Evolutionary conservation across 352 stramenopile genomes (phyloP), one percentile per base, ranked within the genome.

Genomic region (Peronospora belbahrii): DNA sequence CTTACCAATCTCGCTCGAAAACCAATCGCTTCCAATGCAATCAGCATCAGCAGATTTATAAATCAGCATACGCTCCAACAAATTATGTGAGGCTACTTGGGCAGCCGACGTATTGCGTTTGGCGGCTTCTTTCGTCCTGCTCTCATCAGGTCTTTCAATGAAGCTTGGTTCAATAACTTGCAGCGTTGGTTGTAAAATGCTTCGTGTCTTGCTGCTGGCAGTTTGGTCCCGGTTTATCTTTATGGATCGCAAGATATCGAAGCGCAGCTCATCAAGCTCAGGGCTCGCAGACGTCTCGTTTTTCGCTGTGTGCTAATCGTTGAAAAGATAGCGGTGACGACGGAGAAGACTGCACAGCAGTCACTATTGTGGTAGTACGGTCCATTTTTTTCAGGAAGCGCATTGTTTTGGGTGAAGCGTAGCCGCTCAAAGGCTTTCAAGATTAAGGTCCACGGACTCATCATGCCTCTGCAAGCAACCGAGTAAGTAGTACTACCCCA

Each of bases 371-470:
- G 19, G 37, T 48, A 31, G 18, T 30, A 9, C 24, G 4, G 34
- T 37, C 42, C 20, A 34, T 30, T 24, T 39, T 46, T 38, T 56
- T 57, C 34, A 35, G 28, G 9, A 34, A 17, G 3, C 63, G 58
- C 33, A 83, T 87, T 2, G 64, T 72, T 20, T 90, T 90, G 5
- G 69, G 10, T 67, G 67, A 11, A 88, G 53, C 1, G 75, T 76
- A 13, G 76, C 74, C 10, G 65, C 70, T 39, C 79, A 76, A 36
- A 91, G 72, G 42, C 56, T 79, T 27, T 88, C 70, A 22, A 91
- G 59, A 55, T 88, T 62, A 37, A 87, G 47, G 28, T 62, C 46
- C 6, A 54, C 48, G 2, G 54, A 51, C n/a, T 36, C 48, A 9
- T 44, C 39, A 25, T 46, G 20, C 19, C 63, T 34, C 19, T 48